Evolutionary conservation across 2,329 filamentous ascomycete species (phyloP).

Genomic region (Colletotrichum costaricense): DNA sequence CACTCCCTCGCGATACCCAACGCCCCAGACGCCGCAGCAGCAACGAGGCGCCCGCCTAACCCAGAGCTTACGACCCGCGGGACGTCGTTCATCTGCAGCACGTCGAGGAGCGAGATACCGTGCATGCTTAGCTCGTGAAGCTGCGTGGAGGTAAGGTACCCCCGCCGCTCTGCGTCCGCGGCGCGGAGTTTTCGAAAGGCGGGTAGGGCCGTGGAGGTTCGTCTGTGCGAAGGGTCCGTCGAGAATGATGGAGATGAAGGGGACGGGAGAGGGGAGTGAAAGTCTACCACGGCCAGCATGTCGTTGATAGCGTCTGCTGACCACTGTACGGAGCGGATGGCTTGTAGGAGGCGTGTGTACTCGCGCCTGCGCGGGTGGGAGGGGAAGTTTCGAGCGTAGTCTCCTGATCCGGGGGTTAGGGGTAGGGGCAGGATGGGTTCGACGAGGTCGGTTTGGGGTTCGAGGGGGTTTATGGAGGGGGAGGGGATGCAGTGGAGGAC

Average conservation of each 20-base stretch:
- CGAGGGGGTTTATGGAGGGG: slow-evolving; percentile 10
- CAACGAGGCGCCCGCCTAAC: not conserved
- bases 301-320: slow-evolving; percentile 9
- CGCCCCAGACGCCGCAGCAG: slow-evolving; percentile 12
- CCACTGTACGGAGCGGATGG: slow-evolving; percentile 26
- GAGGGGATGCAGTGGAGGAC: slow-evolving; percentile 20
- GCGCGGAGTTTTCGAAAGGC: slow-evolving; percentile 24
- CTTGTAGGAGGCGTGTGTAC: slow-evolving; percentile 19
- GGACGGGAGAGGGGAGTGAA: not conserved
- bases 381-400: not conserved
- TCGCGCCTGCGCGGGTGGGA: not conserved
- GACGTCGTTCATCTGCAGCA: slow-evolving; percentile 18
- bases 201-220: slow-evolving; percentile 2
- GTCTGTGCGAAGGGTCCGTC: not conserved
- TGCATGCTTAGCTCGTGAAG: not conserved
- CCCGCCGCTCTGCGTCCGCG: not conserved
- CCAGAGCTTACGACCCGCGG: not conserved
- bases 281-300: slow-evolving; percentile 24
- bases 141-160: slow-evolving; percentile 14
- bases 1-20: slow-evolving; percentile 4
- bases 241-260: not conserved
- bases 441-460: slow-evolving; percentile 4
- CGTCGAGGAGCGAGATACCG: slow-evolving; percentile 19
- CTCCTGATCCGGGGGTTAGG: not conserved
- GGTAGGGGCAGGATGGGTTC: not conserved